phyloP scores from a whole-genome alignment of 768 basidiomycete species.

The Melanogaster broomeanus region DNA sequence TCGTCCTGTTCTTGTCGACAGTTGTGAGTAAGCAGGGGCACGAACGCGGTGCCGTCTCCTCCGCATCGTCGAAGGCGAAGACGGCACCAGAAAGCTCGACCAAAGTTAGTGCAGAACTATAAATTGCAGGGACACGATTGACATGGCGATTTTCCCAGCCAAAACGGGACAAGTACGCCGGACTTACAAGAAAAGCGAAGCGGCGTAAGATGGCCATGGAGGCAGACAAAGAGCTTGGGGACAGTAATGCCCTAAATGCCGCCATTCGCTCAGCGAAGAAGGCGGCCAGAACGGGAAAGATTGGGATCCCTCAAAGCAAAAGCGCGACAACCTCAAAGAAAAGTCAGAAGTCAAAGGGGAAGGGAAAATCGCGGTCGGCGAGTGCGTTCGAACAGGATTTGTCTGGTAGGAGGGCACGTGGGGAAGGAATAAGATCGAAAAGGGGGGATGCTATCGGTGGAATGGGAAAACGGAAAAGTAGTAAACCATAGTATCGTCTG shows the following conservation, averaged over 20 bases:
- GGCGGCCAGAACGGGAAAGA: slow-evolving; percentile 69
- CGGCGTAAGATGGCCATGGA: slow-evolving; percentile 86
- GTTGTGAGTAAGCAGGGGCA: slow-evolving; percentile 78
- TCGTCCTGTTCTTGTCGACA: slow-evolving; percentile 29
- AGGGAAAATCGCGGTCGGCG: slow-evolving; percentile 31
- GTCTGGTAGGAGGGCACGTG: slow-evolving; percentile 40
- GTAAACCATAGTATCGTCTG: slow-evolving; percentile 28
- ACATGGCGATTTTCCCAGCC: slow-evolving; percentile 43
- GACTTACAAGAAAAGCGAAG: slow-evolving; percentile 85
- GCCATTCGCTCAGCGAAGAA: slow-evolving; percentile 91
- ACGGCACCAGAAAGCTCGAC: slow-evolving; percentile 28
- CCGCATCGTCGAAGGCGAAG: slow-evolving; percentile 43
- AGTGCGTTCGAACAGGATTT: slow-evolving; percentile 63
- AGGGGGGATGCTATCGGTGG: slow-evolving; percentile 58
- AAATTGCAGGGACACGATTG: neutral
- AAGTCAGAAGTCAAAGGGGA: slow-evolving; percentile 34
- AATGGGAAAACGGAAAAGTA: slow-evolving; percentile 51
- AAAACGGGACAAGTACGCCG: slow-evolving; percentile 76
- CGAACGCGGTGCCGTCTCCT: slow-evolving; percentile 49
- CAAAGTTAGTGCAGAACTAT: slow-evolving; percentile 38
- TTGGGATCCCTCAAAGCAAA: slow-evolving; percentile 54
- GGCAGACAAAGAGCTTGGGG: slow-evolving; percentile 67
- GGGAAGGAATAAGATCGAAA: slow-evolving; percentile 68
- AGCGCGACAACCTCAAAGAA: slow-evolving; percentile 34
- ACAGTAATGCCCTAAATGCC: slow-evolving; percentile 57